Base-by-base conservation (phyloP, 2,329 filamentous ascomycete species). In the Ascochyta viciae-villosae region DNA sequence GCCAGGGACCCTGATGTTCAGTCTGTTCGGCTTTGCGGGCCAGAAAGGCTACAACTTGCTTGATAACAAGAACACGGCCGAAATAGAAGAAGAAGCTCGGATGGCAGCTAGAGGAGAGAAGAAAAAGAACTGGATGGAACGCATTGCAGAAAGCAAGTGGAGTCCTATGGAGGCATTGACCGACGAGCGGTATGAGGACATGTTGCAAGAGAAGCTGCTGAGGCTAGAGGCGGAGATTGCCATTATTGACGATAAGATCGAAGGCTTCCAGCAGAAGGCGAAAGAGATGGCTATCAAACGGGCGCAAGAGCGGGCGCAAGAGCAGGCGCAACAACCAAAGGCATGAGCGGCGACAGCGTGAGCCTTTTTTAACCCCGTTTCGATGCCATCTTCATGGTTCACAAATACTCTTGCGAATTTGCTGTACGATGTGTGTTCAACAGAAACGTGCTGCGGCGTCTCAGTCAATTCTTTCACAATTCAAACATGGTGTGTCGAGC, bases 181-280 rank as follows among this genome's bases (percentile, higher is more conserved):
- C 0, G 88, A 95, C 63, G 82, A 88, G 24, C 87, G 95, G 64
- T 95, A 95, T 68, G 83, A 84, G 55, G 77, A 82, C 1, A 86
- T 92, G 77, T 79, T 95, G 67, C 80, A 82, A 27, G 89, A 93
- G 72, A 91, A 88, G 75, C 77, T 92, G 37, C 72, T 94, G 24
- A 83, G 81, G 59, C 77, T 94, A 3, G 88, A 95, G 62, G 89
- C 85, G 1, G 89, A 94, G 58, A 92, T 95, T 73, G 87, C 90
- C 0, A 74, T 95, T 5, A 81, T 94, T 33, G 90, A 95, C 66
- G 91, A 94, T 50, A 87, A 86, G 67, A 90, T 95, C 63, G 83
- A 81, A 43, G 80, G 76, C 35, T 68, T 87, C 23, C 70, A 61
- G 46, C 67, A 65, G 44, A 51, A 68, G 52, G 67, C 69, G 26